phyloP scores from a whole-genome alignment of 139 green algal genomes.

The Limnomonas spitsbergensis region DNA sequence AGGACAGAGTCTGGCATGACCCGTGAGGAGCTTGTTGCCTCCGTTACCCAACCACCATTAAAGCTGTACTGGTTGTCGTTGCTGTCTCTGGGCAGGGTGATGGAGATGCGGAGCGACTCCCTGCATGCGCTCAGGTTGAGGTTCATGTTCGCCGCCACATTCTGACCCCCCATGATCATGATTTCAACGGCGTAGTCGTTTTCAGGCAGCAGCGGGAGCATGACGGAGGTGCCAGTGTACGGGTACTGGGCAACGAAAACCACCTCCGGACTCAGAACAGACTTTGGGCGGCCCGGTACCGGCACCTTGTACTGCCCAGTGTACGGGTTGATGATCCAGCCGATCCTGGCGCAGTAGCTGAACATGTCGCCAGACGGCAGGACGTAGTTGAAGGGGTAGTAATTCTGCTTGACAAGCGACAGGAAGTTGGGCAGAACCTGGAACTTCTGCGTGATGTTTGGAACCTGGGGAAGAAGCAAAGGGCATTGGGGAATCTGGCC shows the following conservation, averaged over 20 bases:
- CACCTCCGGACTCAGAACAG: background rate
- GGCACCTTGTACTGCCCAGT: background rate
- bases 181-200: constrained; percentile 37
- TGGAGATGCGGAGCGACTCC: constrained; percentile 13
- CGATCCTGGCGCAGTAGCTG: too few relatives aligned
- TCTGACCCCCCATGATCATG: constrained; percentile 24
- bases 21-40: constrained; percentile 25
- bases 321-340: constrained; percentile 23
- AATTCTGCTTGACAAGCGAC: background rate
- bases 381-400: constrained; percentile 39
- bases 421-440: background rate
- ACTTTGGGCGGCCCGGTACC: background rate
- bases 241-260: constrained; percentile 20
- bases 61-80: too few relatives aligned
- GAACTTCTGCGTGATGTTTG: background rate
- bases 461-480: too few relatives aligned
- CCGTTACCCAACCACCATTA: too few relatives aligned
- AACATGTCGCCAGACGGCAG: too few relatives aligned
- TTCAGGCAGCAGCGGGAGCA: constrained; percentile 17
- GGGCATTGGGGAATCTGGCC: too few relatives aligned
- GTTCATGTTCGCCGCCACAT: constrained; percentile 1
- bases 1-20: constrained; percentile 21
- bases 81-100: too few relatives aligned
- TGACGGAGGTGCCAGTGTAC: constrained; percentile 28
- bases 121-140: background rate